Evolutionary conservation across 2,329 filamentous ascomycete species (phyloP), one percentile per base, ranked within the genome.

Genomic region (Diaporthe sp.): DNA sequence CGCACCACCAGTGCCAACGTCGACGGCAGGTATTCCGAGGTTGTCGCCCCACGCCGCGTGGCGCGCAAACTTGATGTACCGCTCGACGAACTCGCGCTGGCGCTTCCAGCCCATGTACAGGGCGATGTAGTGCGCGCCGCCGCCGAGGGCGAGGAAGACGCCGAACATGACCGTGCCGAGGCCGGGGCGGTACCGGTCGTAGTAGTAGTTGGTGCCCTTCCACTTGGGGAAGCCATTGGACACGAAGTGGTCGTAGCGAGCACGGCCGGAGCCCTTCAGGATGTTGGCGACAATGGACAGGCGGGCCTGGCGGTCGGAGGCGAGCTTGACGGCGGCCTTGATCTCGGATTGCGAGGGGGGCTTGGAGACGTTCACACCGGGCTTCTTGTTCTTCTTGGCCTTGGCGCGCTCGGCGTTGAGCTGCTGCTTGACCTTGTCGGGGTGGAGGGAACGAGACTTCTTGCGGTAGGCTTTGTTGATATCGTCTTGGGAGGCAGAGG

Each of bases 121-220:
- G 22, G 93, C 93, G 66, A 94, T 86, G 85, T 98, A 99, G 86
- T 99, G 97, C 50, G 94, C 92, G 39, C 88, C 94, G 76, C 97
- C 97, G 73, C 96, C 96, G 69, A 94, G 91, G 70, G 94, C 90
- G 76, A 98, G 82, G 83, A 98, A 95, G 53, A 97, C 85, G 63
- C 96, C 96, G 35, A 93, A 75, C 69, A 98, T 84, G 59, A 98
- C 97, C 19, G 94, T 94, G 74, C 94, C 95, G 58, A 98, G 87
- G 12, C 97, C 97, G 2, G 97, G 97, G 27, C 97, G 91, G 89
- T 96, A 98, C 73, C 97, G 92, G 80, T 92, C 92, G 87, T 99
- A 99, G 89, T 98, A 99, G 89, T 99, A 99, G 76, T 97, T 96
- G 58, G 96, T 98, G 74, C 97, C 97, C 86, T 96, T 96, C 97